These are phyloP conservation scores for Collybia mongolica DNA, from an alignment of 768 basidiomycete species.

Conservation along the genomic window DNA sequence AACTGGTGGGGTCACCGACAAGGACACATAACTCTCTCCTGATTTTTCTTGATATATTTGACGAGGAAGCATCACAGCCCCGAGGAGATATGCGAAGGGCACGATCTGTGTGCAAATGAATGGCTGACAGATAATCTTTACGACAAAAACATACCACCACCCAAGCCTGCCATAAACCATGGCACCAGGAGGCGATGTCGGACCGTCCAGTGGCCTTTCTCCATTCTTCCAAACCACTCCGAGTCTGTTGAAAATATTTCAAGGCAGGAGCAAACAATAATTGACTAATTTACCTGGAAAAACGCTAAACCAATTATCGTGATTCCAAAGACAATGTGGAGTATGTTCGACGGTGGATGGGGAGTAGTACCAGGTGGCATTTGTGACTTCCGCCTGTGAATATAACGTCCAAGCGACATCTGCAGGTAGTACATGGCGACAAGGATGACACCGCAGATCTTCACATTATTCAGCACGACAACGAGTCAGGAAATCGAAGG, in stretches of 20 bases:
- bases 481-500: not conserved
- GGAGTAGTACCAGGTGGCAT: slow-evolving; percentile 23
- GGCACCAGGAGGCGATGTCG: slow-evolving; percentile 34
- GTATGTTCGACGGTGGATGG: slow-evolving; percentile 54
- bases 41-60: slow-evolving; percentile 40
- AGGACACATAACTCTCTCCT: slow-evolving; percentile 23
- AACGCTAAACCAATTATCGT: slow-evolving; percentile 48
- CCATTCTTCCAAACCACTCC: slow-evolving; percentile 47
- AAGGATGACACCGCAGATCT: slow-evolving; percentile 55
- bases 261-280: not conserved
- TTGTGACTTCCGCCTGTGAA: slow-evolving; percentile 41
- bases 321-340: slow-evolving; percentile 56
- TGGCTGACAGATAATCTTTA: not conserved
- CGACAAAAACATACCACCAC: slow-evolving; percentile 33
- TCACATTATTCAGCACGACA: not conserved
- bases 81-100: slow-evolving; percentile 43
- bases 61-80: slow-evolving; percentile 38
- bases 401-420: slow-evolving; percentile 48
- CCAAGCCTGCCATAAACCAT: slow-evolving; percentile 45
- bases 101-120: slow-evolving; percentile 28
- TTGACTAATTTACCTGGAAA: slow-evolving; percentile 40
- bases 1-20: slow-evolving; percentile 17
- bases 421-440: slow-evolving; percentile 52
- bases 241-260: slow-evolving; percentile 23
- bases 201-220: slow-evolving; percentile 32